A percentile compares a stretch with the other conserved stretches of the same genome.
These are phyloP conservation scores for Pseudohalonectria lignicola DNA, from an alignment of 2,329 filamentous ascomycete genomes.

Conservation along the genomic window DNA sequence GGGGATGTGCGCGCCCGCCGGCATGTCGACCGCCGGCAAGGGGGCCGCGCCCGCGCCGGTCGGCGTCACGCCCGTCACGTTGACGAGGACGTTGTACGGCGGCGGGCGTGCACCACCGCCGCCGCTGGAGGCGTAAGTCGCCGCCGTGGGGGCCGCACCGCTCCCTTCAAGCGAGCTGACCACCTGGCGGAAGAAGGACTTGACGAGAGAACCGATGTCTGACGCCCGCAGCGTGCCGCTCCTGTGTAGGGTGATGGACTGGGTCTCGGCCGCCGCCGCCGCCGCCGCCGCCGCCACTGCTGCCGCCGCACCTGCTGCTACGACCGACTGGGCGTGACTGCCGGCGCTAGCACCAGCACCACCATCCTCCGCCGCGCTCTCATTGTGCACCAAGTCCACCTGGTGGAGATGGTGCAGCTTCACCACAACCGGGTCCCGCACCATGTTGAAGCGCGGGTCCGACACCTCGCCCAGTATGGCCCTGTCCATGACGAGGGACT, in stretches of 20 bases:
- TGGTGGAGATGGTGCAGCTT: constrained; percentile 34
- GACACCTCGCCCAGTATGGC: constrained; percentile 65
- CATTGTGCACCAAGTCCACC: constrained; percentile 57
- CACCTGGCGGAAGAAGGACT: constrained; percentile 31
- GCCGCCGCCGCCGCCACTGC: background rate
- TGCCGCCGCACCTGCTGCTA: too few species aligned
- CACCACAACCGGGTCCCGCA: constrained; percentile 49
- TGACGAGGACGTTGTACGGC: constrained; percentile 20
- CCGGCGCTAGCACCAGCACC: background rate
- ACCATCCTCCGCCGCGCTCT: constrained; percentile 7
- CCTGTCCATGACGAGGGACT: constrained; percentile 70
- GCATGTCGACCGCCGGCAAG: constrained; percentile 28
- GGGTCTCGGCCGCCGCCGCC: background rate
- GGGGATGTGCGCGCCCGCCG: constrained; percentile 19
- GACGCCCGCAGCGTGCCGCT: constrained; percentile 2
- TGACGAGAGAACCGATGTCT: constrained; percentile 30
- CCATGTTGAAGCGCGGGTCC: constrained; percentile 74
- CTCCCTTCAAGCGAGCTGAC: constrained; percentile 28
- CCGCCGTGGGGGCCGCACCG: constrained; percentile 10
- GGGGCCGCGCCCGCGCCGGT: constrained; percentile 37
- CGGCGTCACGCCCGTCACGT: constrained; percentile 22
- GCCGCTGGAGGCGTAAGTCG: constrained; percentile 5
- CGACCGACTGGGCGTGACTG: too few species aligned
- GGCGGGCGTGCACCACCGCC: background rate
- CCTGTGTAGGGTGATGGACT: background rate